These are phyloP conservation scores for Boletus barrowsii DNA, from an alignment of 768 basidiomycete genomes.

Conservation along the genomic window DNA sequence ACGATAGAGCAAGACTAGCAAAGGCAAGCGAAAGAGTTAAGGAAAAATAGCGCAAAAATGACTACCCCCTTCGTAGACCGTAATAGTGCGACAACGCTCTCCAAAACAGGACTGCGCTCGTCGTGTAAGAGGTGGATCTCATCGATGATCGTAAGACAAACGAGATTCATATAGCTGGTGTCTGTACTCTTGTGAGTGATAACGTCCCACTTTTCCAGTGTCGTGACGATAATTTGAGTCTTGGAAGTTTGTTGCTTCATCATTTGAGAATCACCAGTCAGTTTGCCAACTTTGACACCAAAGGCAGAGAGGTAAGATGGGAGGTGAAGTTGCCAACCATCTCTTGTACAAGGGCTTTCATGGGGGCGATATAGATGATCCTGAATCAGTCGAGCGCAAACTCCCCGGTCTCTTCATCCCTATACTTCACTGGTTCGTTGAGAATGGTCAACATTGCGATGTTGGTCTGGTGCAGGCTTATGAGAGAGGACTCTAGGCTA, in stretches of 20 bases:
- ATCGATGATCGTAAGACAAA: too few relatives aligned
- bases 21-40: too few relatives aligned
- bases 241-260: constrained; percentile 87
- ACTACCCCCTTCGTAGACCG: too few relatives aligned
- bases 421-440: constrained; percentile 83
- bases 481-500: constrained; percentile 4
- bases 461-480: constrained; percentile 66
- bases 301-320: constrained; percentile 58
- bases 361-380: constrained; percentile 95
- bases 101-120: too few relatives aligned
- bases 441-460: constrained; percentile 95
- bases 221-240: too few relatives aligned
- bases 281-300: constrained; percentile 86
- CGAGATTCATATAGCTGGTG: too few relatives aligned
- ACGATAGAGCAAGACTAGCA: too few relatives aligned
- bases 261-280: constrained; percentile 97
- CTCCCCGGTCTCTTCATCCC: constrained; percentile 73
- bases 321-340: constrained; percentile 93
- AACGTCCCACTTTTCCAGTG: too few relatives aligned
- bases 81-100: too few relatives aligned
- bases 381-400: constrained; percentile 92
- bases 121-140: too few relatives aligned
- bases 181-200: too few relatives aligned
- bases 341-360: constrained; percentile 99
- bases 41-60: too few relatives aligned